phyloP scores from a whole-genome alignment of 1,284 basidiomycete genomes.

The Irpex sp. region DNA sequence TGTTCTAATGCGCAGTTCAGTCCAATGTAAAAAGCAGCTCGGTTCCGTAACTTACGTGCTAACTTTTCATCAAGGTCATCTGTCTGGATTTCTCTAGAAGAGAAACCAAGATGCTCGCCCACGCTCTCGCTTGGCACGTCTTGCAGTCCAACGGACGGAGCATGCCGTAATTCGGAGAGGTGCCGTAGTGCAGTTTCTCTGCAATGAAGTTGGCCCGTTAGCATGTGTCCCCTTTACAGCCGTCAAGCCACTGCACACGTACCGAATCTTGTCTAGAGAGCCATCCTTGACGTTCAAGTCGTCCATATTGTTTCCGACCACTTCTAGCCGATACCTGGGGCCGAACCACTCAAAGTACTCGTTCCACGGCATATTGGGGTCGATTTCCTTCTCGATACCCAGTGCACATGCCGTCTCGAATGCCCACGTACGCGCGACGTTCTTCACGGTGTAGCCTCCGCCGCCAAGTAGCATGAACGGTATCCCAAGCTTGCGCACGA shows the following conservation, averaged over 20 bases:
- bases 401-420: conserved; percentile 96
- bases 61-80: conserved; percentile 66
- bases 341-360: conserved; percentile 99
- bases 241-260: conserved; percentile 21
- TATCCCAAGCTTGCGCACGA: conserved; percentile 80
- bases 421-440: conserved; percentile 94
- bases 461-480: conserved; percentile 93
- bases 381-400: conserved; percentile 76
- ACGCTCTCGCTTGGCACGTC: conserved; percentile 72
- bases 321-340: conserved; percentile 91
- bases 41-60: conserved; percentile 49
- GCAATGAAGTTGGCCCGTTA: conserved; percentile 5
- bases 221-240: not conserved
- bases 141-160: conserved; percentile 88
- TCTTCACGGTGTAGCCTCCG: conserved; percentile 96
- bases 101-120: conserved; percentile 59
- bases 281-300: conserved; percentile 85
- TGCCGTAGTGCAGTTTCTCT: conserved; percentile 77
- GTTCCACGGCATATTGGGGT: conserved; percentile 88
- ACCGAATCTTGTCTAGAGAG: conserved; percentile 82
- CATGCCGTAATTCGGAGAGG: conserved; percentile 72
- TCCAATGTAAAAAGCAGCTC: not conserved
- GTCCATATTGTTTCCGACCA: conserved; percentile 91
- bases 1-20: conserved; percentile 42
- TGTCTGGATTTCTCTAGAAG: conserved; percentile 40